Percentiles rank a stretch among this genome's conserved stretches.
Conservation (phyloP, 139 green algal genomes). For the Diplosphaera chodatii region DNA sequence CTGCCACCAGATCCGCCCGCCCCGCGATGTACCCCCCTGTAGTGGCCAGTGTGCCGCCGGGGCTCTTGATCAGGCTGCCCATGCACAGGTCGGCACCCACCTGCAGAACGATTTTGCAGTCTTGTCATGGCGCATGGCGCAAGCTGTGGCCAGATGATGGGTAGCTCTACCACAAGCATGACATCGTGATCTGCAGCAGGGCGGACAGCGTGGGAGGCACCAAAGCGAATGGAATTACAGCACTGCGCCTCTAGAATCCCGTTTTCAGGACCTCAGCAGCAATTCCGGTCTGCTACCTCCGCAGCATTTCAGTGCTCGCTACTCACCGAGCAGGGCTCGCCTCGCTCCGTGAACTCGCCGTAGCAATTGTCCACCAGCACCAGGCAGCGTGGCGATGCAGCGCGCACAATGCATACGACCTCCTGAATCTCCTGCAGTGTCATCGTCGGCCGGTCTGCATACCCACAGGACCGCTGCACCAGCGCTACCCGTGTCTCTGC, state of each 20-base stretch:
- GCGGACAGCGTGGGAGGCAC: too few relatives aligned
- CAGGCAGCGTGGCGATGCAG: constrained; percentile 50
- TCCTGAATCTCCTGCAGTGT: constrained; percentile 69
- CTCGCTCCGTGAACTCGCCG: constrained; percentile 88
- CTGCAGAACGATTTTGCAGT: neutral
- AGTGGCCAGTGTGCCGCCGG: constrained; percentile 81
- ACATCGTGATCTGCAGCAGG: too few relatives aligned
- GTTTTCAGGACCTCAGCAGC: too few relatives aligned
- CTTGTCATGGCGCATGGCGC: too few relatives aligned
- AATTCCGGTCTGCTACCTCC: too few relatives aligned
- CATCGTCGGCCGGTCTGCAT: constrained; percentile 78
- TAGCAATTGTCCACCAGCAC: constrained; percentile 99
- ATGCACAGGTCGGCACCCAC: constrained; percentile 90
- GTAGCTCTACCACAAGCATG: too few relatives aligned
- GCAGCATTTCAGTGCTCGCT: too few relatives aligned
- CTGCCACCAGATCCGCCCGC: constrained; percentile 58
- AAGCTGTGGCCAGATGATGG: too few relatives aligned
- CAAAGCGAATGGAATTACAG: too few relatives aligned
- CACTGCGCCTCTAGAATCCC: too few relatives aligned
- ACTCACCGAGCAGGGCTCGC: constrained; percentile 71
- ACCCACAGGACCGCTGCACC: constrained; percentile 94
- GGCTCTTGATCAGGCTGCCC: constrained; percentile 94
- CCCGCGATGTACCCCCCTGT: constrained; percentile 92
- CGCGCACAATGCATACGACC: constrained; percentile 48
- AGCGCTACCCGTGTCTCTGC: constrained; percentile 61